Evolutionary conservation across 192 early-diverging fungal species (phyloP).

Genomic region (Thamnidium elegans): DNA sequence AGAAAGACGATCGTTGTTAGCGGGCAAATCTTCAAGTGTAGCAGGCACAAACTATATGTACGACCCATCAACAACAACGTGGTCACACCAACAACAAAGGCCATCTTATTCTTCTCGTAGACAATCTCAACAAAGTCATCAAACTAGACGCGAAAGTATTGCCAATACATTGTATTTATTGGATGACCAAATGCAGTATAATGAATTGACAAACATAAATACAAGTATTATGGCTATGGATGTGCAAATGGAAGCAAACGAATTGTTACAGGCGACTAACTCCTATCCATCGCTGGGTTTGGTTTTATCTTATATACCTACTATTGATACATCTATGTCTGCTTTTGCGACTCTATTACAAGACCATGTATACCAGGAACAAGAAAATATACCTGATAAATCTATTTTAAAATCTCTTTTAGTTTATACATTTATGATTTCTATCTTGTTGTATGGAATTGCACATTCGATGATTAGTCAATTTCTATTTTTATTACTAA

Average conservation of each 20-base stretch:
- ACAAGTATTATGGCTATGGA: slow-evolving; percentile 19
- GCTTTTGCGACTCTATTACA: slow-evolving; percentile 14
- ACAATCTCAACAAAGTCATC: too few species aligned
- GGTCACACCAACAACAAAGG: slow-evolving; percentile 1
- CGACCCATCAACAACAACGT: neutral
- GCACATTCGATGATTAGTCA: slow-evolving; percentile 34
- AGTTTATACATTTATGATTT: slow-evolving; percentile 30
- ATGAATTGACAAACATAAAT: slow-evolving; percentile 8
- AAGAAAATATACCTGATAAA: slow-evolving; percentile 6
- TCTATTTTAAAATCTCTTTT: slow-evolving; percentile 10
- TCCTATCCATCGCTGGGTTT: slow-evolving; percentile 29
- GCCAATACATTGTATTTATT: slow-evolving; percentile 28
- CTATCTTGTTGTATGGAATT: slow-evolving; percentile 29
- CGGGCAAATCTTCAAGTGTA: neutral
- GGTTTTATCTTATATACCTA: slow-evolving; percentile 28
- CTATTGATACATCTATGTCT: slow-evolving; percentile 29
- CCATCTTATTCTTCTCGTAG: slow-evolving; percentile 1
- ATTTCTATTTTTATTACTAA: slow-evolving; percentile 35
- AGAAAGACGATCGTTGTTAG: neutral
- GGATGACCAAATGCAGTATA: slow-evolving; percentile 4
- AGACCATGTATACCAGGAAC: neutral
- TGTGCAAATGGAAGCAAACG: slow-evolving; percentile 24
- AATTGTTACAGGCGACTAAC: neutral
- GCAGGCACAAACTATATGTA: slow-evolving; percentile 10
- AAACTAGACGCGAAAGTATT: slow-evolving; percentile 1